Conservation (phyloP, 768 basidiomycete species). For the Mycena rosella region DNA sequence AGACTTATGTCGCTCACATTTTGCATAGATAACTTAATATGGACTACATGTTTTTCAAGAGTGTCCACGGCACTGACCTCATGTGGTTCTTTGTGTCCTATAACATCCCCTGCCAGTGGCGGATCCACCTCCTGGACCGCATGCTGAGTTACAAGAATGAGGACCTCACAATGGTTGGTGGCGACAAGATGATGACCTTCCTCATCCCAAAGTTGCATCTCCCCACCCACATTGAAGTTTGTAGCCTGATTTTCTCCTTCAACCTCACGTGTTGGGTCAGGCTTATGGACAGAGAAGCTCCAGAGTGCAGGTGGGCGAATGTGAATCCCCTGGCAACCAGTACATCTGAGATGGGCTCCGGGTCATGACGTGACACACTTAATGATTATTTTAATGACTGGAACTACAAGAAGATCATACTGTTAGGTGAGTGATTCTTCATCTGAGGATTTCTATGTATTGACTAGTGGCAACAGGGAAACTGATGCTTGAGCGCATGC, state of each 20-base stretch:
- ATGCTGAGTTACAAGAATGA: conserved; percentile 20
- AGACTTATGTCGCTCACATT: too few relatives aligned
- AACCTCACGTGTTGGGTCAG: conserved; percentile 46
- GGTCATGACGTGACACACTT: neutral
- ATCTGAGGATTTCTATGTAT: neutral
- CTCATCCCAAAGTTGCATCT: conserved; percentile 46
- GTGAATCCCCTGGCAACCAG: conserved; percentile 47
- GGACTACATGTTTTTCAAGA: conserved; percentile 1
- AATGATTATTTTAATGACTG: conserved; percentile 23
- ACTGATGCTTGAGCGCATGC: neutral
- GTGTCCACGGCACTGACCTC: neutral
- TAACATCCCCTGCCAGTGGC: conserved; percentile 40
- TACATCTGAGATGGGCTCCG: conserved; percentile 53
- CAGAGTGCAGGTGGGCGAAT: conserved; percentile 47
- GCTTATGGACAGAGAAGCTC: conserved; percentile 50
- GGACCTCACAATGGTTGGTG: neutral
- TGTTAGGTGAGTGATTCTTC: neutral
- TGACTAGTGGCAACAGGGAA: neutral
- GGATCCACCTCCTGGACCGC: conserved; percentile 31
- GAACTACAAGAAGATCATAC: conserved; percentile 23
- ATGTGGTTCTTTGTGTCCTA: conserved; percentile 36
- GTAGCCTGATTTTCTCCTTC: conserved; percentile 36
- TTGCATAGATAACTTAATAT: neutral
- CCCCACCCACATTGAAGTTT: conserved; percentile 37
- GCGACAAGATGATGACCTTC: conserved; percentile 15